These are phyloP conservation scores for Boletus sp. DNA, from an alignment of 1,284 basidiomycete genomes.

Conservation along the genomic window DNA sequence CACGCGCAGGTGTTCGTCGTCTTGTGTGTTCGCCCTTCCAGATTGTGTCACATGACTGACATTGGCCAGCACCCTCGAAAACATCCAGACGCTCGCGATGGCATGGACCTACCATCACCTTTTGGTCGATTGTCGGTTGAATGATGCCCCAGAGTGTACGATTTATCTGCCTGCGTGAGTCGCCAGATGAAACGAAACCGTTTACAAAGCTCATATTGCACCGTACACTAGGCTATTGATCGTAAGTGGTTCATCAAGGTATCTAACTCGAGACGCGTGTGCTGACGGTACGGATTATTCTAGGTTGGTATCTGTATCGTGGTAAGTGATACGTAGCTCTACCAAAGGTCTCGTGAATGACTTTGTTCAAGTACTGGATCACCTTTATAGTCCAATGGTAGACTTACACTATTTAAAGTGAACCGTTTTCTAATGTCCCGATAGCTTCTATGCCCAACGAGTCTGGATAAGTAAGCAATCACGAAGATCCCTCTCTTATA, in stretches of 20 bases:
- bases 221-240: conserved; percentile 2
- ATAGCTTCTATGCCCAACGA: conserved; percentile 27
- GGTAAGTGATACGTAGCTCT: conserved; percentile 5
- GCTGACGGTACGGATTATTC: not conserved
- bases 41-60: conserved; percentile 2
- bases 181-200: not conserved
- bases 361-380: conserved; percentile 11
- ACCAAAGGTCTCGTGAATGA: not conserved
- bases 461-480: conserved; percentile 27
- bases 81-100: conserved; percentile 1
- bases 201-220: no score
- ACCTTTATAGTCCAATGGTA: conserved; percentile 23
- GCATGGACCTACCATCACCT: not conserved
- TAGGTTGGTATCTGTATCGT: not conserved
- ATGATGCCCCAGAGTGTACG: not conserved
- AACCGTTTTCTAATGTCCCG: not conserved
- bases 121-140: conserved; percentile 11
- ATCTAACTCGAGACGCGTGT: not conserved
- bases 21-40: conserved; percentile 8
- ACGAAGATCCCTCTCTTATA: not conserved
- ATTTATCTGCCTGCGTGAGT: conserved; percentile 16
- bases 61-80: conserved; percentile 11
- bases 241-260: no score
- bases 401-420: not conserved
- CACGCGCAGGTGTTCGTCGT: conserved; percentile 8